These are phyloP conservation scores for Fomitopsis betulina DNA, from an alignment of 1,284 basidiomycete genomes.

Conservation along the genomic window DNA sequence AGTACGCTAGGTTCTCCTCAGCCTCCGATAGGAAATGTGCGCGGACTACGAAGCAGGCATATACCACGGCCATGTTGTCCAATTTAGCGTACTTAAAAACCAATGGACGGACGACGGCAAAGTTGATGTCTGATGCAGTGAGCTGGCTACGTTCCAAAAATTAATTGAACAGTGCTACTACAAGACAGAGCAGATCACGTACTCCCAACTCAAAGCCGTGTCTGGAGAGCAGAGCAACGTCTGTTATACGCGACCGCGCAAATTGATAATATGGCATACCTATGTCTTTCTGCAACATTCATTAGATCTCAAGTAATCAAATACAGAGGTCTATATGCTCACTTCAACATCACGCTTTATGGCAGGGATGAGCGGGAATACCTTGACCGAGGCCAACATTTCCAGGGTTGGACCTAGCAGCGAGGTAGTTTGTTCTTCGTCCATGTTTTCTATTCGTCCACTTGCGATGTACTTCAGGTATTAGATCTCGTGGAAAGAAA, in stretches of 20 bases:
- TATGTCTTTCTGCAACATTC: slow-evolving; percentile 40
- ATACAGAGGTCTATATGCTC: slow-evolving; percentile 24
- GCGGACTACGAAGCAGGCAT: slow-evolving; percentile 68
- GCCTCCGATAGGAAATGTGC: slow-evolving; percentile 50
- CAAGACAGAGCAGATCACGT: slow-evolving; percentile 6
- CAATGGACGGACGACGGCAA: slow-evolving; percentile 76
- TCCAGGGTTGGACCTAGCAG: slow-evolving; percentile 55
- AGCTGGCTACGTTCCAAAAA: slow-evolving; percentile 48
- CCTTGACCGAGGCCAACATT: slow-evolving; percentile 54
- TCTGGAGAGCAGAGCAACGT: slow-evolving; percentile 39
- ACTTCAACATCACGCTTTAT: slow-evolving; percentile 68
- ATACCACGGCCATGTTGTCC: slow-evolving; percentile 68
- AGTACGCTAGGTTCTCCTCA: slow-evolving; percentile 67
- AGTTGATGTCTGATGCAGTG: slow-evolving; percentile 81
- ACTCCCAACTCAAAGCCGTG: slow-evolving; percentile 80
- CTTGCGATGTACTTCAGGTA: too few relatives aligned
- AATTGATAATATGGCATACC: slow-evolving; percentile 18
- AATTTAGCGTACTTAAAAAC: slow-evolving; percentile 76
- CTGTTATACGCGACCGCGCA: slow-evolving; percentile 8
- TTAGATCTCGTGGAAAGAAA: too few relatives aligned
- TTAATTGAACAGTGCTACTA: background rate
- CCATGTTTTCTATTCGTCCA: slow-evolving; percentile 10
- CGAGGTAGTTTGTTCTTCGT: slow-evolving; percentile 23
- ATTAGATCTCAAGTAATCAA: background rate
- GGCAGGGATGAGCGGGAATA: slow-evolving; percentile 71